Base-by-base conservation (phyloP, 1,284 basidiomycete species). In the Ceratobasidium sp. region DNA sequence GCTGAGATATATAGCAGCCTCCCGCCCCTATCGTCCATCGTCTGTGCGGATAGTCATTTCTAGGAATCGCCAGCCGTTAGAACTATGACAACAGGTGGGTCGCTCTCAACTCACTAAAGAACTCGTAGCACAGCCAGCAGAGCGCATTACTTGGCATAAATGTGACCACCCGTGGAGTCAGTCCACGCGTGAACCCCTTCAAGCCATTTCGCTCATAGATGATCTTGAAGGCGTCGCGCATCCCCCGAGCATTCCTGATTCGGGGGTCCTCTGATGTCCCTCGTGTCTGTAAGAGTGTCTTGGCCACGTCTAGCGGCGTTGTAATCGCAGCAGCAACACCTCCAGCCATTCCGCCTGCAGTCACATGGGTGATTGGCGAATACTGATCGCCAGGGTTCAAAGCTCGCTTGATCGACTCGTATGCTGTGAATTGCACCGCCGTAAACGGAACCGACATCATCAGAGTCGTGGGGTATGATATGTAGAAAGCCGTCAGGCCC, bases 401-500 rank as follows among this genome's bases (percentile, higher is more conserved):
- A 57, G 94, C 80, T 76, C 87, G 86, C 83, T 99, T 98, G 73
- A 97, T 83, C 81, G 94, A 93, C 82, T 99, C 98, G 84, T 99
- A 99, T 5, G 94, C 93, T 7, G 95, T 94, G 84, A 96, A 98
- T 81, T 99, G 98, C 49, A 96, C 95, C 47, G 98, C 97, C 73
- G 97, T 98, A 85, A 98, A 98, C 1, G 98, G 98, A 50, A 99
- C 94, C 50, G 94, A 92, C 88, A 99, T 99, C 76, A 90, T 95
- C 77, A 98, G 86, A 2, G 98, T 99, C 16, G 97, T 99, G 4
- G 98, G 98, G 83, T 99, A 99, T 13, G 97, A 99, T 74, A 99
- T 90, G 82, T 98, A 99, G 85, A 99, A 99, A 6, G 98, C 97
- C 35, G 85, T 79, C 44, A 98, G 81, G 47, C 98, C 98, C 82